Base-by-base conservation (phyloP, 2,329 filamentous ascomycete genomes). In the Fusarium longipes region DNA sequence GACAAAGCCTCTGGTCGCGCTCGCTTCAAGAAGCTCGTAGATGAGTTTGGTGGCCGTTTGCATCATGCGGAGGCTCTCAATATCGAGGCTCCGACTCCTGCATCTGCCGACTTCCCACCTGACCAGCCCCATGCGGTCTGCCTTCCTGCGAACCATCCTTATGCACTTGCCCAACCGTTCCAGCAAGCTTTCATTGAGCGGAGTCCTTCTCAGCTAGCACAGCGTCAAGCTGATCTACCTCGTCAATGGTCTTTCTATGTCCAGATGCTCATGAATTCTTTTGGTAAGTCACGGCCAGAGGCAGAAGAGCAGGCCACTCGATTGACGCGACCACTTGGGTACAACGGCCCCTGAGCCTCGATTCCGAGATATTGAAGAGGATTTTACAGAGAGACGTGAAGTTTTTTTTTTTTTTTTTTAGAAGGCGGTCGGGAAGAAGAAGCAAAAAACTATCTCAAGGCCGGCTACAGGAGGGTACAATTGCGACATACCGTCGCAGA, bases 21-120 rank as follows among this genome's bases (percentile, higher is more conserved):
- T 15, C 18, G 8, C 6, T 44, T 61, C 45, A 54, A 61, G 15
- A 55, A 5, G 7, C 9, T 56, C 11, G 15, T 56, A 17, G 15
- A 33, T 5, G 14, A 10, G 5, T 25, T 42, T 22, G 48, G 42
- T 8, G 59, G 40, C 1, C 17, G 24, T n/a, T 22, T 42, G 29
- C 59, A 63, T 35, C 35, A 20, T 6, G 58, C 48, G 5, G 58
- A 62, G 32, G n/a, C 36, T 7, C 10, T 39, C 14, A 12, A 9
- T 4, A 39, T 22, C 17, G 25, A n/a, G 8, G 10, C 32, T 9
- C 25, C 24, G 11, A 15, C 29, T 9, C 6, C 8, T 15, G n/a
- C 20, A 8, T 9, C 44, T 9, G 15, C 15, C 7, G 6, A 27
- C 17, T 33, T 40, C 2, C 17, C 17, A 8, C 15, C 9, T 5